A percentile compares a stretch with the other conserved stretches of the same genome.
Conservation (phyloP, 148 eudicot species). For the Rhododendron vialii region DNA sequence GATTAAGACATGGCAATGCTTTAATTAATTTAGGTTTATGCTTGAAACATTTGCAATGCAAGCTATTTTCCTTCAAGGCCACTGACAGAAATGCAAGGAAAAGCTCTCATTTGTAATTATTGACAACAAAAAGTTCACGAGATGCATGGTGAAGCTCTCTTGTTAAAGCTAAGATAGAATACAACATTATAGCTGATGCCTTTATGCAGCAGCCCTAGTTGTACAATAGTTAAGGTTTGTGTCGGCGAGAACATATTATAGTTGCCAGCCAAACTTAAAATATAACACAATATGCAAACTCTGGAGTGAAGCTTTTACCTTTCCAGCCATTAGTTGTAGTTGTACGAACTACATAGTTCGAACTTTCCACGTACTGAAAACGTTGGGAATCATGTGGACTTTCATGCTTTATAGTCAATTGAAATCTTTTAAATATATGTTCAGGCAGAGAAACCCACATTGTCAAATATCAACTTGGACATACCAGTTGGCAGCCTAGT, state of each 20-base stretch:
- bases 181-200: neutral
- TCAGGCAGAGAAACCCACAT: constrained; percentile 44
- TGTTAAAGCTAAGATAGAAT: neutral
- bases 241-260: neutral
- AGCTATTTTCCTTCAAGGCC: neutral
- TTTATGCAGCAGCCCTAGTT: neutral
- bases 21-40: neutral
- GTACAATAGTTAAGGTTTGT: neutral
- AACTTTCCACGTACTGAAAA: neutral
- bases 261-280: neutral
- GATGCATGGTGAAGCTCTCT: neutral
- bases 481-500: constrained; percentile 50
- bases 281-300: neutral
- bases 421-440: neutral
- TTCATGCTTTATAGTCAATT: neutral
- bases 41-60: neutral
- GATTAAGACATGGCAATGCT: neutral
- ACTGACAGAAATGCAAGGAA: neutral
- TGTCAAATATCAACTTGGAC: constrained; percentile 48
- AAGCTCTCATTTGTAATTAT: neutral
- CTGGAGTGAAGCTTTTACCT: constrained; percentile 1
- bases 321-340: neutral
- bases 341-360: neutral
- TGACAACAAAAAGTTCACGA: neutral
- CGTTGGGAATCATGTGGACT: neutral